Base-by-base conservation (phyloP, 345 rosid genomes). In the Heritiera fomes region DNA sequence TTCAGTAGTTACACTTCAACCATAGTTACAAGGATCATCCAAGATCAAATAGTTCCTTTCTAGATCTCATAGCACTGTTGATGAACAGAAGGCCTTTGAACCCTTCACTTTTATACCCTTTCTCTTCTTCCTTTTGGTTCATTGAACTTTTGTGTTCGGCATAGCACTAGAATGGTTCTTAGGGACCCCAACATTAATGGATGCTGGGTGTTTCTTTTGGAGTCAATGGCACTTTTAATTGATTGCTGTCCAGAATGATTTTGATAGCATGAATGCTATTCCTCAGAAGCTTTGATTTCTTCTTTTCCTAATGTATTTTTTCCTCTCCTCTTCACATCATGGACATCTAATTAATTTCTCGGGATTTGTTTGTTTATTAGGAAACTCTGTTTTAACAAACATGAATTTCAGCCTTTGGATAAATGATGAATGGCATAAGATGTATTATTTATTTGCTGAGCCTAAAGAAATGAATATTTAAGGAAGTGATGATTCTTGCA, bases 11-110 rank as follows among this genome's bases (percentile, higher is more conserved):
- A 28, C 7, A 28, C 73, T 69, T 47, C 34, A 12, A 50, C 23
- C 40, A 28, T 49, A 49, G 13, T 71, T 71, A 71, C 13, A 1
- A 50, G 63, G 30, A 34, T 58, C 43, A 3, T 49, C 32, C 23
- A 1, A 61, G 68, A 72, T 60, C 52, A 62, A 66, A 73, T 20
- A 63, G 52, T 50, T 79, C 50, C 18, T 62, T 61, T 47, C 53
- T 74, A 12, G 71, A 72, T 76, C 46, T 38, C 23, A 30, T 45
- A 50, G 30, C 7, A 14, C 61, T 30, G 11, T 13, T 50, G 40
- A 3, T 1, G 38, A 30, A 28, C 63, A 56, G 8, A 4, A 74
- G 66, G 50, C 41, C 4, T 74, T 23, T 40, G 20, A 41, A 56
- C 15, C 47, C 8, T 10, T 43, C 18, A 28, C 11, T 38, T 52